These are phyloP conservation scores for Fragaria ananassa DNA, from an alignment of 306 rosid genomes.

Conservation along the genomic window DNA sequence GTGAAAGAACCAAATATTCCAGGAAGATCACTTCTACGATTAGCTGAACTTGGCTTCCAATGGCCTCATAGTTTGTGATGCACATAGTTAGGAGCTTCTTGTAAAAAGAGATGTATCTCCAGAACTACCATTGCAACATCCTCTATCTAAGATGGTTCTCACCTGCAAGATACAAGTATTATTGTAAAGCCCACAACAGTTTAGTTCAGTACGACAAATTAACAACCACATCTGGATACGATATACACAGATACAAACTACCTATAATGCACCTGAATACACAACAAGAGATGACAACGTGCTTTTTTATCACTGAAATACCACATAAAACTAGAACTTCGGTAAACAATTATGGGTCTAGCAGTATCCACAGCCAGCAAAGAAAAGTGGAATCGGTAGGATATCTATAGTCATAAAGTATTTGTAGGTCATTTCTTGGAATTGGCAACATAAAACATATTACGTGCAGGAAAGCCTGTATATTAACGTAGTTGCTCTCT, in stretches of 20 bases:
- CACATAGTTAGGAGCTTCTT: constrained; percentile 87
- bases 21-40: constrained; percentile 95
- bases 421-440: background rate
- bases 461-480: background rate
- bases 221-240: constrained; percentile 72
- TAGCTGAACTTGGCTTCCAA: constrained; percentile 97
- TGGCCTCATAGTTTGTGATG: constrained; percentile 89
- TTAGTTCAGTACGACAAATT: background rate
- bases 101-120: constrained; percentile 78
- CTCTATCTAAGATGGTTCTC: constrained; percentile 84
- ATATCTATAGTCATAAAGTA: background rate
- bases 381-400: background rate
- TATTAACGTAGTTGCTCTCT: background rate
- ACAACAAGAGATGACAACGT: background rate
- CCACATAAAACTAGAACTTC: constrained; percentile 23
- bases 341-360: constrained; percentile 12
- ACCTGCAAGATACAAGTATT: constrained; percentile 53
- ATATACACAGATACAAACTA: constrained; percentile 9
- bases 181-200: background rate
- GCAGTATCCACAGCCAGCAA: background rate
- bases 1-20: constrained; percentile 85
- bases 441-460: too few relatives aligned
- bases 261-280: background rate
- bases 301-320: constrained; percentile 7
- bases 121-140: constrained; percentile 86